Percentiles rank a stretch among this genome's conserved stretches.
Evolutionary conservation across 2,329 filamentous ascomycete genomes (phyloP).

Genomic region (Rutstroemia sydowiana): DNA sequence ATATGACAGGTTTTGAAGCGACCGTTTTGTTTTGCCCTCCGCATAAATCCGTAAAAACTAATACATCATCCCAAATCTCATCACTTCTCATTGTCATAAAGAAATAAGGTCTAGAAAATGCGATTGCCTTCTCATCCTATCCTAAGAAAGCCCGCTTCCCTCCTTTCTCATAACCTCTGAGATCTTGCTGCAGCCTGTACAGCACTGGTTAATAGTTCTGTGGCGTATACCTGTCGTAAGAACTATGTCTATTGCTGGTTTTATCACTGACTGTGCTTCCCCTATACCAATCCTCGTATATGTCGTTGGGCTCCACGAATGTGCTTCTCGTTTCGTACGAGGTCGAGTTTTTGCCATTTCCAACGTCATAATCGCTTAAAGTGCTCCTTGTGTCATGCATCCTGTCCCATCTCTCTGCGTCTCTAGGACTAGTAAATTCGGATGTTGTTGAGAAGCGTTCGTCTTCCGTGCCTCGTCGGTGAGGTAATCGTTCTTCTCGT

Average conservation of each 20-base stretch:
- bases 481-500: conserved; percentile 17
- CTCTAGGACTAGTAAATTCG: conserved; percentile 26
- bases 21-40: too few relatives aligned
- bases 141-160: neutral
- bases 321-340: neutral
- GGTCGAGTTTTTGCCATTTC: neutral
- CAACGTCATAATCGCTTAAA: conserved; percentile 4
- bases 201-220: neutral
- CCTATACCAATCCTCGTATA: conserved; percentile 13
- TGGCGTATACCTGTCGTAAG: conserved; percentile 1
- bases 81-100: too few relatives aligned
- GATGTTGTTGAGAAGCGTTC: conserved; percentile 15
- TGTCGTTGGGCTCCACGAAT: conserved; percentile 3
- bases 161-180: too few relatives aligned
- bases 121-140: too few relatives aligned
- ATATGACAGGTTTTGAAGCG: too few relatives aligned
- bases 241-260: neutral
- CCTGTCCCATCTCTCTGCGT: conserved; percentile 27
- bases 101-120: too few relatives aligned
- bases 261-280: conserved; percentile 1
- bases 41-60: too few relatives aligned
- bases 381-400: conserved; percentile 15
- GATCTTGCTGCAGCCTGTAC: too few relatives aligned
- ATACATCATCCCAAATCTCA: too few relatives aligned
- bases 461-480: conserved; percentile 18